Evolutionary conservation across 2,329 filamentous ascomycete species (phyloP), one percentile per base, ranked within the genome.

Genomic region (Penicillium sp.): DNA sequence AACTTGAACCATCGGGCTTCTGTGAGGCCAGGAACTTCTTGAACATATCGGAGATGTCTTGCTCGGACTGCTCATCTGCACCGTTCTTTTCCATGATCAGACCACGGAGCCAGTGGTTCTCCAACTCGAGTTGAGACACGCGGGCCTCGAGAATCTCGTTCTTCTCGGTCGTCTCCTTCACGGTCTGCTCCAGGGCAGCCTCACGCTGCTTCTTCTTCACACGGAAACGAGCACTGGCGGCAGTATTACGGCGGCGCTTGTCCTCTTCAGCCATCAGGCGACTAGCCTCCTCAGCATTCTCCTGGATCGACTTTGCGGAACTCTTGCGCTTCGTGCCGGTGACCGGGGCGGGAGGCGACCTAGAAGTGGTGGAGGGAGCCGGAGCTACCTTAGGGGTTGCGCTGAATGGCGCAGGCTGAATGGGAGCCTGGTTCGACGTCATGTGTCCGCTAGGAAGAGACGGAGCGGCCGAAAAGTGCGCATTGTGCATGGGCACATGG

Each of bases 161-260:
- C 73, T 90, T 89, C 19, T 92, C 87, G 29, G 80, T 81, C 74
- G 91, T 88, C 58, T 95, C 89, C 72, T 91, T 90, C 62, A 89
- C 84, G 4, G 82, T 86, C 67, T 82, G 83, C 70, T 92, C 88
- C 41, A 95, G 80, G 6, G 88, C 87, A 70, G 89, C 86, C 76
- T 95, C 89, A 36, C 89, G 86, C 75, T 92, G 88, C 82, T 95
- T 95, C 85, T 95, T 95, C 83, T 95, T 95, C 63, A 95, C 84
- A 50, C 89, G 86, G 79, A 95, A 95, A 29, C 89, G 86, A n/a
- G 89, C 89, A 58, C 86, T 90, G 42, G 89, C 89, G 13, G 89
- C 89, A 1, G 90, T 95, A 74, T 95, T 95, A 53, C 89, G 84
- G 53, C 89, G 83, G 49, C 89, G 86, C 78, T 95, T 95, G 69